phyloP scores from a whole-genome alignment of 2,329 filamentous ascomycete genomes.

The Tolypocladium capitatum region DNA sequence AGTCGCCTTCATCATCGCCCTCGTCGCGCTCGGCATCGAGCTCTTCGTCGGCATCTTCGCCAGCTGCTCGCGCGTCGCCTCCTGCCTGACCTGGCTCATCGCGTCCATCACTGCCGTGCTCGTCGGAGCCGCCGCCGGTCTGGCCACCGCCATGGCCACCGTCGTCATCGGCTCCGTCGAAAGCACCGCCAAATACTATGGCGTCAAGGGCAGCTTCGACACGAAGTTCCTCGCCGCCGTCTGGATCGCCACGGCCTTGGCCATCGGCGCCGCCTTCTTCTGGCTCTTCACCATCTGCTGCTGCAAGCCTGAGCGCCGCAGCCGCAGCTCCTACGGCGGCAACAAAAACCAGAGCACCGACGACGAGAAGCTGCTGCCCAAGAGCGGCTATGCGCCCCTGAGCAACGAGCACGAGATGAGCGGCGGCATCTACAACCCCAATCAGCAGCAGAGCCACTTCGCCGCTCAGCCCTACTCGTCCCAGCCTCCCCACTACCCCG shows the following conservation, averaged over 20 bases:
- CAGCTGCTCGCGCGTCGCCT: constrained; percentile 69
- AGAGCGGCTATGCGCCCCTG: constrained; percentile 26
- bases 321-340: constrained; percentile 16
- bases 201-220: constrained; percentile 55
- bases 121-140: constrained; percentile 50
- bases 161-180: constrained; percentile 45
- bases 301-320: constrained; percentile 45
- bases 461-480: constrained; percentile 1
- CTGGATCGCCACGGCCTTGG: constrained; percentile 72
- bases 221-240: constrained; percentile 54
- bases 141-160: constrained; percentile 62
- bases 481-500: constrained; percentile 24
- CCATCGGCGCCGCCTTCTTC: constrained; percentile 66
- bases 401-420: constrained; percentile 21
- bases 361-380: constrained; percentile 38
- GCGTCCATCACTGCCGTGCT: constrained; percentile 45
- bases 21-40: constrained; percentile 56
- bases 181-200: constrained; percentile 53
- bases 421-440: constrained; percentile 25
- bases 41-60: constrained; percentile 70
- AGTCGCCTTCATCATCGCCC: constrained; percentile 63
- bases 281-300: constrained; percentile 90
- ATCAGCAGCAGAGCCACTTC: constrained; percentile 7
- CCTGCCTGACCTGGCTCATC: constrained; percentile 69
- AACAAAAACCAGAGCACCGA: constrained; percentile 20